Evolutionary conservation across 768 basidiomycete genomes (phyloP), one percentile per base, ranked within the genome.

Genomic region (Leccinellum luteum): DNA sequence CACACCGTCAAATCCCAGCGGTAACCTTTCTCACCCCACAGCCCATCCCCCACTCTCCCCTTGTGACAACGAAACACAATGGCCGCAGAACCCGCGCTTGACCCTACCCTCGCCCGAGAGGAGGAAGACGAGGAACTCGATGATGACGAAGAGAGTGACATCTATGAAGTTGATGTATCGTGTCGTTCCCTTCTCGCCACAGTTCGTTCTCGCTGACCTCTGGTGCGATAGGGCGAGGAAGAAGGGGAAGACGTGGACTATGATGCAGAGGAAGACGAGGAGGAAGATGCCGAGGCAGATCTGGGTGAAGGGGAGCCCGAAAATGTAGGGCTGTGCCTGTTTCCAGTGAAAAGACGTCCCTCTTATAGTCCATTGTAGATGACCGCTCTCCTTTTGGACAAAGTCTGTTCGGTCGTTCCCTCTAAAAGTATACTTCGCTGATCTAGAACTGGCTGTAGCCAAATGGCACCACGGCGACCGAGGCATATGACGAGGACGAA

Each of bases 101-200:
- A 73, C 31, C 59, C 64, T 5, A 48, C 55, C 10, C 10, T 49
- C 38, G 0, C 6, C 0, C 14, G 3, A 1, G 45, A 59, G 21
- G 60, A 65, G 34, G 47, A 38, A 27, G n/a, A 32, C 8, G 58
- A 62, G 14, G 60, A 58, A 28, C 3, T 6, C 21, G 51, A 61
- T 6, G 65, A 64, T 2, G 69, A 52, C 13, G 72, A 73, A n/a
- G 68, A 72, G 28, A 69, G 62, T 28, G 70, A 71, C 21, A n/a
- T 17, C 2, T 73, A 71, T 48, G 69, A 67, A 0, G 3, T 59
- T 25, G 65, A 71, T 59, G 69, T 71, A 50, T 48, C n/a, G 54
- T 48, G 10, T 45, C 14, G 8, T 45, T 57, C 47, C 4, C 43
- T 48, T 61, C 51, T 12, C 19, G n/a, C 10, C 45, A 17, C 6